phyloP scores from a whole-genome alignment of 2,329 filamentous ascomycete genomes.

The Pseudopithomyces maydicus region DNA sequence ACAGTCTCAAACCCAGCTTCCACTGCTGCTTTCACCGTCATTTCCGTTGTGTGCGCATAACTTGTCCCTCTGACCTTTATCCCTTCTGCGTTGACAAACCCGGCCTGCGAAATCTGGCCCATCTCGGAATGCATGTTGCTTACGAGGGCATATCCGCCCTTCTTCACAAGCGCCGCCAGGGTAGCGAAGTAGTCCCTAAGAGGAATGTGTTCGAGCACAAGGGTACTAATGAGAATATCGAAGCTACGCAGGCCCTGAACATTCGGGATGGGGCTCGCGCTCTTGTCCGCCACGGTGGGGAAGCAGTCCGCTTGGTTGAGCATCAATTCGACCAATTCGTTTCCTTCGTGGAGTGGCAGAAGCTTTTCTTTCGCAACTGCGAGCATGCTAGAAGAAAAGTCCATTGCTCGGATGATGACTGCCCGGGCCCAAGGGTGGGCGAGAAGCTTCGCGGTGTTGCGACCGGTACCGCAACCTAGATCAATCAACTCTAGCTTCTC shows the following conservation, averaged over 20 bases:
- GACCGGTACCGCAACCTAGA: conserved; percentile 68
- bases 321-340: conserved; percentile 13
- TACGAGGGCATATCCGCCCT: conserved; percentile 59
- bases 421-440: conserved; percentile 31
- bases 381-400: conserved; percentile 64
- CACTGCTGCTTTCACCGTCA: conserved; percentile 57
- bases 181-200: conserved; percentile 56
- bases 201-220: conserved; percentile 69
- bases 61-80: conserved; percentile 64
- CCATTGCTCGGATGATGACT: conserved; percentile 56
- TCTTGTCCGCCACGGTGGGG: conserved; percentile 20
- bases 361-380: conserved; percentile 54
- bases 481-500: conserved; percentile 57
- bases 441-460: conserved; percentile 63
- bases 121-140: conserved; percentile 73
- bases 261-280: conserved; percentile 29
- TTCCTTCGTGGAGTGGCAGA: neutral
- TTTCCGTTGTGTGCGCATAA: conserved; percentile 59
- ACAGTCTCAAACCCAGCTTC: conserved; percentile 38
- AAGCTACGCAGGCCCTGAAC: conserved; percentile 26
- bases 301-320: conserved; percentile 37
- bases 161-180: conserved; percentile 48
- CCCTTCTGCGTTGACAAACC: conserved; percentile 60
- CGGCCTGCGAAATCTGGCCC: conserved; percentile 64
- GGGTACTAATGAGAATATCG: conserved; percentile 61